These are phyloP conservation scores for Coemansia umbellata DNA, from an alignment of 192 early-diverging fungal genomes.

Conservation along the genomic window DNA sequence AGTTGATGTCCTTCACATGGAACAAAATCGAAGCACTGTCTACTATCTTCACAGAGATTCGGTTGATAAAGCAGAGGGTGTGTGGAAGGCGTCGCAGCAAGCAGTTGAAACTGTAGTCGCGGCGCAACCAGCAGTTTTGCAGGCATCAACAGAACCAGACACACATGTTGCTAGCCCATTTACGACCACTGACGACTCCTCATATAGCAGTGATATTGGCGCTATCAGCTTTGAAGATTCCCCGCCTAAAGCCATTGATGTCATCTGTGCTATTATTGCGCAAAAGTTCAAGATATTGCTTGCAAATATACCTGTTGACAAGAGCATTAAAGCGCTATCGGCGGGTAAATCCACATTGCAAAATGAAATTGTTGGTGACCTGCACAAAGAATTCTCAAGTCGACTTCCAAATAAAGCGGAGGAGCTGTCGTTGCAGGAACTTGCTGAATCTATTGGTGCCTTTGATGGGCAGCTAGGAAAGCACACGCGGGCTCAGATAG, in stretches of 20 bases:
- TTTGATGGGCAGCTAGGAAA: constrained; percentile 67
- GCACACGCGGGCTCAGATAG: constrained; percentile 61
- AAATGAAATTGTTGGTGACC: constrained; percentile 93
- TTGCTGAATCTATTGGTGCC: constrained; percentile 60
- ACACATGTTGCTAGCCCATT: neutral
- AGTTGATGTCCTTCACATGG: constrained; percentile 7
- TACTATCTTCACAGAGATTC: constrained; percentile 13
- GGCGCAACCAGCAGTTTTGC: neutral
- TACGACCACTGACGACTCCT: constrained; percentile 20
- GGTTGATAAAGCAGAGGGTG: neutral
- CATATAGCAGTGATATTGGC: constrained; percentile 16
- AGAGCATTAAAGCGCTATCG: constrained; percentile 76
- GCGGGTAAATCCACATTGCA: constrained; percentile 95
- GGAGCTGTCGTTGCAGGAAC: constrained; percentile 79
- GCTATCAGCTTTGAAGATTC: neutral
- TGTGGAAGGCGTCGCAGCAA: too few species aligned
- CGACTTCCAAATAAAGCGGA: constrained; percentile 77
- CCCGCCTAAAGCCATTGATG: constrained; percentile 64
- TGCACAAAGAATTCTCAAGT: constrained; percentile 78
- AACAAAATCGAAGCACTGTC: constrained; percentile 7
- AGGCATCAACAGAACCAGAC: neutral
- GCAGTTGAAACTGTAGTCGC: neutral
- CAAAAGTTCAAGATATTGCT: constrained; percentile 92
- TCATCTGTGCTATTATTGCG: constrained; percentile 84
- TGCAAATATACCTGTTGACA: constrained; percentile 80